Evolutionary conservation across 2,329 filamentous ascomycete genomes (phyloP), one percentile per base, ranked within the genome.

Genomic region (Parafenestella ontariensis): DNA sequence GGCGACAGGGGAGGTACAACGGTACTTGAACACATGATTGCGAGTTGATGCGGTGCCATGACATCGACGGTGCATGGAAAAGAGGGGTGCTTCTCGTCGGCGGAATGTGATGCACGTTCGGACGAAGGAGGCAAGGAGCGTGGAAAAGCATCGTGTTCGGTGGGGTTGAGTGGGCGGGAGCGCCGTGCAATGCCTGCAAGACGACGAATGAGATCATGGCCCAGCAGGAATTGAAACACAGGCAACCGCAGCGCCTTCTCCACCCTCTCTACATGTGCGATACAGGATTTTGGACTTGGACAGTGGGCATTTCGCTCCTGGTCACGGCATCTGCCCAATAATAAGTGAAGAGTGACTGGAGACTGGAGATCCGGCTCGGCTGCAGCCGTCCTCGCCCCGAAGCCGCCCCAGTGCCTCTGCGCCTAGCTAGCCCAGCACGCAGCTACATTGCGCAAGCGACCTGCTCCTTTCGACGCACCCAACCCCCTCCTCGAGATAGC

Each of bases 1-100:
- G 10, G 17, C 13, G 18, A 17, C 23, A 28, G 26, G n/a, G 26
- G 18, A 34, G 42, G 34, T 54, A 47, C 40, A 39, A 40, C 49
- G 46, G 26, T 45, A 48, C 43, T 20, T 43, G 21, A 21, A 46
- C 64, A 68, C 59, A 65, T 68, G 63, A 69, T 58, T 44, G 51
- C 11, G 20, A 18, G 18, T 40, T 8, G 51, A 63, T 64, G 65
- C 58, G 60, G 59, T 56, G 47, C 29, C 34, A 50, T 58, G 55
- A 60, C 53, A 54, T 41, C 21, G 33, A 34, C 49, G 53, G 48
- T 49, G 54, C 57, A 56, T 44, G 49, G 45, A 47, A 53, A 51
- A 43, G 57, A 54, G 53, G 46, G 42, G 48, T 42, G 47, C 42
- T 21, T 47, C 23, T 40, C 40, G 49, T 46, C 26, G 23, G 40